These are phyloP conservation scores for Corynascus novoguineensis DNA, from an alignment of 495 filamentous ascomycete species.

Conservation along the genomic window DNA sequence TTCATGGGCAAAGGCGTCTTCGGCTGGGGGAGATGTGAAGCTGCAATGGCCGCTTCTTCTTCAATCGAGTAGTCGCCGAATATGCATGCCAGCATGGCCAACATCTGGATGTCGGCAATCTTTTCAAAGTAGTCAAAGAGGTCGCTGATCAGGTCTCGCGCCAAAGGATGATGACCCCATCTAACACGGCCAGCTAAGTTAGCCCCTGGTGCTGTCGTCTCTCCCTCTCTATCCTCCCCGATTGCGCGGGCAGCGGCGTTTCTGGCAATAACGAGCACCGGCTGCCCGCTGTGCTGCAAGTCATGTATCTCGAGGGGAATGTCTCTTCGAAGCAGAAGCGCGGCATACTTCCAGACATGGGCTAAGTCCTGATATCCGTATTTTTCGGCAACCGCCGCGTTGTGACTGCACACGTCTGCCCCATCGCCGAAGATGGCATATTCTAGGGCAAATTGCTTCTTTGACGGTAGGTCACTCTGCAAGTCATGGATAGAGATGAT, in stretches of 20 bases:
- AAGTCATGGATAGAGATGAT: conserved; percentile 66
- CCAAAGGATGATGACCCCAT: conserved; percentile 83
- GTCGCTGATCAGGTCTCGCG: conserved; percentile 63
- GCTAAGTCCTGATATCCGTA: conserved; percentile 69
- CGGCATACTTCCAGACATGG: conserved; percentile 77
- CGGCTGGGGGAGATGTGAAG: conserved; percentile 41
- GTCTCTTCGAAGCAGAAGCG: conserved; percentile 68
- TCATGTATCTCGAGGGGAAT: conserved; percentile 61
- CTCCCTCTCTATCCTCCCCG: conserved; percentile 29
- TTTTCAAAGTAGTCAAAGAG: conserved; percentile 74
- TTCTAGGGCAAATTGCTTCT: conserved; percentile 63
- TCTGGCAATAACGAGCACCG: conserved; percentile 57
- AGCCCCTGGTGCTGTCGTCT: conserved; percentile 15
- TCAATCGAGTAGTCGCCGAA: conserved; percentile 60
- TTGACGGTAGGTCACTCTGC: conserved; percentile 64
- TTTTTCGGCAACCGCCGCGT: conserved; percentile 68
- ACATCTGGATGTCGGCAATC: conserved; percentile 81
- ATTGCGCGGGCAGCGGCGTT: conserved; percentile 49
- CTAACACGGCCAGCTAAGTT: conserved; percentile 59
- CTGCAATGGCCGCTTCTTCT: conserved; percentile 44
- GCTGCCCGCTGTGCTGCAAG: conserved; percentile 41
- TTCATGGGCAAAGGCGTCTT: conserved; percentile 59
- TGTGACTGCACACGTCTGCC: conserved; percentile 72
- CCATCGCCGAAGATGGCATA: conserved; percentile 83
- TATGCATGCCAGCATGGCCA: conserved; percentile 89